Evolutionary conservation across 805 yeast species (phyloP), one percentile per base, ranked within the genome.

Genomic region (Zygoascus biomembranicola): DNA sequence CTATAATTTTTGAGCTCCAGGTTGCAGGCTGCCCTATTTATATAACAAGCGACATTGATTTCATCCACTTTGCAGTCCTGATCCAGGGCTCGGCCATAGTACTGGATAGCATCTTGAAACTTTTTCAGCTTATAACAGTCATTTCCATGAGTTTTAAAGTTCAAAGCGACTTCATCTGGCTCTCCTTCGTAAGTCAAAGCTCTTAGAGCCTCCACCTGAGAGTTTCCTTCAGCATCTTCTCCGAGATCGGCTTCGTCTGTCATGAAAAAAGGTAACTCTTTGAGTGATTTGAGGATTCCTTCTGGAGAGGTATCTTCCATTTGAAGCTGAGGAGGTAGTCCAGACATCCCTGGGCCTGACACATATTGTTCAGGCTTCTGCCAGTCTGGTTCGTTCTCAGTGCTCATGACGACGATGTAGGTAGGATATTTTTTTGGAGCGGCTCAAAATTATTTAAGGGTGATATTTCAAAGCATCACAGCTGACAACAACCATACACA

Each of bases 151-250:
- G 79, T 83, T 58, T 90, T 89, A 73, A 90, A 94, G 64, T 90
- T 90, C 23, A 80, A 76, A 3, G 97, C 97, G 37, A 90, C 74
- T 64, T 94, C 99, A 62, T 85, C 83, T 0, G 97, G 97, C 58
- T 89, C 96, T 46, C 98, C 99, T 49, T 94, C 99, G 64, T 88
- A 90, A 0, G 95, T 96, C 60, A 94, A 73, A 5, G 96, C 92
- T 64, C 84, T 85, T 54, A 94, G 75, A 0, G 99, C 99, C 65
- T 92, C 98, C 16, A 94, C 70, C 50, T 81, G 84, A 4, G 75
- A 64, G 63, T 87, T 87, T 51, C 68, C 66, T 45, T 82, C 85
- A 4, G 77, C 83, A 14, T 85, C 94, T 60, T 86, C 89, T 2
- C 82, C 79, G 5, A 31, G n/a, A 32, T 80, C 87, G 62, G 86